These are phyloP conservation scores for Alloteropsis angusta DNA, from an alignment of 202 grass and related monocot genomes.

Conservation along the genomic window DNA sequence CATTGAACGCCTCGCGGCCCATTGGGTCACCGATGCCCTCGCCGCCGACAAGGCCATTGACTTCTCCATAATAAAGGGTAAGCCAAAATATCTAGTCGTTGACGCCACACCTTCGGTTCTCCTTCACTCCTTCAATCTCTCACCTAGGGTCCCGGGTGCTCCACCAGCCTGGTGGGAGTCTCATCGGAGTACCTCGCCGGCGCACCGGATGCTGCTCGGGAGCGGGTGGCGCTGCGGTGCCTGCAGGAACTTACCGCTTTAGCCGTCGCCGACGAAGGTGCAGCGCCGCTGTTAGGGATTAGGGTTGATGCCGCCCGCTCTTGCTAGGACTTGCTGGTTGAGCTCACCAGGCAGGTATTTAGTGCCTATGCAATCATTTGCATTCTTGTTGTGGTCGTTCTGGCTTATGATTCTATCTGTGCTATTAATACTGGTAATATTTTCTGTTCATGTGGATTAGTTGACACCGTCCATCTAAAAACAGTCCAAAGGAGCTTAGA, in stretches of 20 bases:
- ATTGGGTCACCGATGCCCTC: constrained; percentile 29
- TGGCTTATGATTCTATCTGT: not conserved
- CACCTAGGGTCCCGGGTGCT: constrained; percentile 18
- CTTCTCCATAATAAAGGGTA: constrained; percentile 20
- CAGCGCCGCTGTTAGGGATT: not conserved
- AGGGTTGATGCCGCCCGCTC: constrained; percentile 26
- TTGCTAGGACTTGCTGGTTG: constrained; percentile 31
- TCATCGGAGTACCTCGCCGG: constrained; percentile 11
- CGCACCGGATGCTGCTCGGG: constrained; percentile 18
- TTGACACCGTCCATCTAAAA: not conserved
- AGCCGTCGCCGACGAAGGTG: not conserved
- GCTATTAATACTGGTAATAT: not conserved
- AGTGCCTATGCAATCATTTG: not conserved
- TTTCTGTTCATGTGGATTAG: not conserved
- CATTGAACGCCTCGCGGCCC: not conserved
- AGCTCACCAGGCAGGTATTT: constrained; percentile 2
- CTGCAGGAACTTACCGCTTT: constrained; percentile 11
- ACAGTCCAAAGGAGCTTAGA: not conserved
- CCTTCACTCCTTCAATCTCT: not conserved
- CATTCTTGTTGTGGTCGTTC: not conserved
- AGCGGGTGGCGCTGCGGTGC: constrained; percentile 24
- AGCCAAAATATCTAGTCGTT: not conserved
- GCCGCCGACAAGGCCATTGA: constrained; percentile 19
- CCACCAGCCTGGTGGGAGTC: constrained; percentile 21
- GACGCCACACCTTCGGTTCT: not conserved